Percentiles rank a stretch among this genome's conserved stretches.
phyloP scores from a whole-genome alignment of 2,329 filamentous ascomycete species.

The Pseudogymnoascus sp. region DNA sequence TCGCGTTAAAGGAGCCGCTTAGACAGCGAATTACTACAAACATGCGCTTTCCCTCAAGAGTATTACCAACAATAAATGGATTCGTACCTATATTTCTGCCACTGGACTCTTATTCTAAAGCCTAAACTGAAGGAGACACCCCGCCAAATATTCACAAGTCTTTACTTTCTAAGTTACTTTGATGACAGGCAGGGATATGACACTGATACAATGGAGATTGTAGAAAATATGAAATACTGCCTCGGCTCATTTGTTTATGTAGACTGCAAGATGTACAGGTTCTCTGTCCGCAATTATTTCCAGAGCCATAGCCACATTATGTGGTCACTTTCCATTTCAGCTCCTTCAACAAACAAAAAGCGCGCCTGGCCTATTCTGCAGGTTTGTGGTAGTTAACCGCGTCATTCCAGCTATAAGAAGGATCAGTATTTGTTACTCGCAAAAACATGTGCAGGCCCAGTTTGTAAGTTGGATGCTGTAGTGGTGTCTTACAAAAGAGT shows the following conservation, averaged over 20 bases:
- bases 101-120: not conserved
- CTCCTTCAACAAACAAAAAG: slow-evolving; percentile 5
- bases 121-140: not conserved
- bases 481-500: slow-evolving; percentile 55
- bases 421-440: not conserved
- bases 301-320: slow-evolving; percentile 1
- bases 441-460: not conserved
- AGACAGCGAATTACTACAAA: not conserved
- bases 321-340: slow-evolving; percentile 6
- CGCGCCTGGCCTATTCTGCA: slow-evolving; percentile 50
- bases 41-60: not conserved
- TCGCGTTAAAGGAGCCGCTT: not conserved
- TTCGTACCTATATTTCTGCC: not conserved
- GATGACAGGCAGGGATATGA: not conserved
- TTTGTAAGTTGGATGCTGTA: not conserved
- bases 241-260: not conserved
- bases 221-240: not conserved
- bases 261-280: slow-evolving; percentile 9
- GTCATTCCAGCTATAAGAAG: slow-evolving; percentile 71
- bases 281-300: slow-evolving; percentile 2
- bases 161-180: not conserved
- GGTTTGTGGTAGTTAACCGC: slow-evolving; percentile 91
- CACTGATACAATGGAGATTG: not conserved
- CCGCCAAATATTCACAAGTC: not conserved
- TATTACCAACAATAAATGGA: not conserved